phyloP scores from a whole-genome alignment of 2,329 filamentous ascomycete species.

The Cytospora leucostoma region DNA sequence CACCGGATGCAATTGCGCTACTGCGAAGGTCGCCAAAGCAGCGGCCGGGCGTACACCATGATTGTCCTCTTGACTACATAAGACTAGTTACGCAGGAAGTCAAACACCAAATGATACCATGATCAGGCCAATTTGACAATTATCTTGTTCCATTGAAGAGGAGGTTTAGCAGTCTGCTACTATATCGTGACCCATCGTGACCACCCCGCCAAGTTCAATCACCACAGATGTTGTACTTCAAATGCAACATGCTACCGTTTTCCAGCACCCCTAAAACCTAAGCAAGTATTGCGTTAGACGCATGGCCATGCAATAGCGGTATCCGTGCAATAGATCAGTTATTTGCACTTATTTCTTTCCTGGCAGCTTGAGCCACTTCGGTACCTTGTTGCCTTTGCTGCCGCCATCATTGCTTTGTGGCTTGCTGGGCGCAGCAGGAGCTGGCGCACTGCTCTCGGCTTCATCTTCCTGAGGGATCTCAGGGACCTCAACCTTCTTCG shows the following conservation, averaged over 20 bases:
- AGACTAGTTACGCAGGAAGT: background rate
- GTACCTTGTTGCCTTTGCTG: constrained; percentile 50
- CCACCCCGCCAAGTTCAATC: background rate
- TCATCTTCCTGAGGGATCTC: constrained; percentile 48
- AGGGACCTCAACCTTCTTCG: constrained; percentile 67
- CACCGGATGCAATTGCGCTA: too few species aligned
- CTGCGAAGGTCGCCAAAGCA: constrained; percentile 3
- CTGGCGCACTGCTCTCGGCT: constrained; percentile 36
- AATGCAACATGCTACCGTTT: background rate
- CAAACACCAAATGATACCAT: constrained; percentile 15
- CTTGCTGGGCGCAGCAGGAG: constrained; percentile 32
- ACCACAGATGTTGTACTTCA: background rate
- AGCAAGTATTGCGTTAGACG: background rate
- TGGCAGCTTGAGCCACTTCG: constrained; percentile 72
- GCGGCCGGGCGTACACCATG: constrained; percentile 3
- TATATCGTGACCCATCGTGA: background rate
- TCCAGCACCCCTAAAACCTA: background rate
- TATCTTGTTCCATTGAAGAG: background rate
- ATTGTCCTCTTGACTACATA: background rate
- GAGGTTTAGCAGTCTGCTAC: background rate
- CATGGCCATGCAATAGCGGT: background rate
- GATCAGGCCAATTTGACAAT: background rate
- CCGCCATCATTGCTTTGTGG: constrained; percentile 35
- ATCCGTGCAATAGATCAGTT: background rate
- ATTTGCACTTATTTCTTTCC: constrained; percentile 63